Base-by-base conservation (phyloP, 2,329 filamentous ascomycete genomes). In the Lachnellula occidentalis region DNA sequence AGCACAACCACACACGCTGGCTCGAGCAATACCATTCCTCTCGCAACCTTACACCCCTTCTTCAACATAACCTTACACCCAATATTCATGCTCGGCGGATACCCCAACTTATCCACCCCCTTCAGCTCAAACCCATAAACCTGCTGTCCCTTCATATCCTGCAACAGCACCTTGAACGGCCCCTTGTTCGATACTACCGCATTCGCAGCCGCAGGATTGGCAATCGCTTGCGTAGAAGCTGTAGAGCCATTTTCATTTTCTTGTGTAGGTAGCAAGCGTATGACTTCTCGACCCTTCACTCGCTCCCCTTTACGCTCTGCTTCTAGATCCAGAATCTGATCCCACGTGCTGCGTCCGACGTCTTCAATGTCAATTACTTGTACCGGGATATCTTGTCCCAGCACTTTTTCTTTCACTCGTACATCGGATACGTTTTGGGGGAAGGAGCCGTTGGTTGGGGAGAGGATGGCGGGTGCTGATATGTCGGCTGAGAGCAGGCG, bases 281-380 rank as follows among this genome's bases (percentile, higher is more conserved):
- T 83, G 31, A 99, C 83, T 69, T 96, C 88, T 9, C 91, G 75
- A 0, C 94, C 94, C 41, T 83, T 80, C 0, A 80, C 89, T 60
- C 76, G 81, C 72, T 92, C 88, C 1, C 89, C 89, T 12, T 87
- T 78, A 65, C 87, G 83, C 45, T 84, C 76, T 43, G 84, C 80
- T 70, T 92, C 88, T 6, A 94, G 82, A 34, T 85, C 83, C 69
- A 96, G 90, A 34, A 96, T 80, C 70, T 96, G 90, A 60, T 90
- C 86, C 90, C 92, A 95, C 50, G 87, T 80, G 63, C 87, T 90
- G 50, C 81, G 78, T 2, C 85, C 80, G 19, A 97, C 79, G 67
- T 97, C 92, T 67, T 95, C 87, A 7, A 97, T 77, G 64, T 95
- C 91, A 1, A 96, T 74, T 1, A 97, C 81, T 70, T 97, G 94